Conservation (phyloP, 495 filamentous ascomycete species). For the Penicillium paradoxum region DNA sequence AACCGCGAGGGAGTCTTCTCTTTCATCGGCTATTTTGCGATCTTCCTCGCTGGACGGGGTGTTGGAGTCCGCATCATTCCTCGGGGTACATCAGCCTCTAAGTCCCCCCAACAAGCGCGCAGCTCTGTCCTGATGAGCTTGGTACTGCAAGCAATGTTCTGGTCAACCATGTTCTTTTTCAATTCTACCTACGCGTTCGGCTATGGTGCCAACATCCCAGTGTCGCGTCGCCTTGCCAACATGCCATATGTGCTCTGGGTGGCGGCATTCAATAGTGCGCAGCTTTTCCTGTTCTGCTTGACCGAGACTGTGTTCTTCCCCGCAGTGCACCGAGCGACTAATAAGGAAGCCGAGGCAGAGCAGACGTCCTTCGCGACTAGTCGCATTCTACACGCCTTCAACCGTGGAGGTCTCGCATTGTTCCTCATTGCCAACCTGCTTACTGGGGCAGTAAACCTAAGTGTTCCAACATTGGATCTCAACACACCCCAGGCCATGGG, state of each 20-base stretch:
- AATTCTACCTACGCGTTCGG: slow-evolving; percentile 65
- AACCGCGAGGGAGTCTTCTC: slow-evolving; percentile 94
- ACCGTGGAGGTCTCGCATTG: slow-evolving; percentile 78
- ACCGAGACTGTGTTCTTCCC: slow-evolving; percentile 77
- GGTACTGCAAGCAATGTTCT: slow-evolving; percentile 54
- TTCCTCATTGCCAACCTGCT: slow-evolving; percentile 87
- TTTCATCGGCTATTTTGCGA: slow-evolving; percentile 88
- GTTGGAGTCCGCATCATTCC: slow-evolving; percentile 75
- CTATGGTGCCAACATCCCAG: slow-evolving; percentile 54
- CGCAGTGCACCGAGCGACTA: slow-evolving; percentile 51
- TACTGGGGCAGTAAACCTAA: slow-evolving; percentile 85
- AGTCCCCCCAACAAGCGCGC: slow-evolving; percentile 35
- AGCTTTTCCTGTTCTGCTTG: slow-evolving; percentile 70
- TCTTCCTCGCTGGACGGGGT: slow-evolving; percentile 86
- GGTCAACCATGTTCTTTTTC: slow-evolving; percentile 61
- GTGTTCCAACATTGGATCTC: slow-evolving; percentile 71
- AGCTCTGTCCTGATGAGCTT: slow-evolving; percentile 57
- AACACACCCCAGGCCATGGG: slow-evolving; percentile 59
- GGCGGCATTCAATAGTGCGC: slow-evolving; percentile 74
- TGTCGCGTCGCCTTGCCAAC: slow-evolving; percentile 88
- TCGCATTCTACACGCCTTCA: slow-evolving; percentile 71
- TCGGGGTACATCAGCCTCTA: slow-evolving; percentile 40
- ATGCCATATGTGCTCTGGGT: slow-evolving; percentile 94
- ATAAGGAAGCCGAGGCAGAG: slow-evolving; percentile 45
- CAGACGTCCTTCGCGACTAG: slow-evolving; percentile 69